Base-by-base conservation (phyloP, 805 yeast genomes). In the Nakazawaea ambrosiae region DNA sequence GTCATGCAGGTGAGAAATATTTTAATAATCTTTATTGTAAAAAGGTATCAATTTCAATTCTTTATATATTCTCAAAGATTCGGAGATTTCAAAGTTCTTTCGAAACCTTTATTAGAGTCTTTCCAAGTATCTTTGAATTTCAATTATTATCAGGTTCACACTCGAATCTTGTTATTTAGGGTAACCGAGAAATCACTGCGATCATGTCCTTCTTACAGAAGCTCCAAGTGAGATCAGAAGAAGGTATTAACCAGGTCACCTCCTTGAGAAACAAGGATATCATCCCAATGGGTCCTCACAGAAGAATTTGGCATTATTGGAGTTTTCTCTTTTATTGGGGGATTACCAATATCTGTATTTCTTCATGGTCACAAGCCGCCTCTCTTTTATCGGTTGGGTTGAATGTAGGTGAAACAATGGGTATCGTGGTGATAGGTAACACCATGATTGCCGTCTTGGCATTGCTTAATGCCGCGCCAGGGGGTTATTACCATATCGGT, bases 401-500 rank as follows among this genome's bases (percentile, higher is more conserved):
- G 37, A 58, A 63, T 27, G 67, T 70, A 31, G 58, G 65, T 4
- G 68, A 70, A 34, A 60, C 70, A 6, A 62, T 73, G 49, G 68
- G 70, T 8, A 60, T 65, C 16, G 57, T 61, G 32, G 58, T 66
- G 24, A 44, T 73, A n/a, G 77, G 72, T 23, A 73, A 71, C 49
- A 45, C 65, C 4, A 43, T 73, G 12, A 68, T 73, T 12, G 54
- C 66, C 29, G 14, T 57, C 4, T 61, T 65, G 40, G 68, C 77
- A 12, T 45, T 67, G 27, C 60, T 69, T 10, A 70, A 70, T 47
- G 65, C 73, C 15, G 61, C 57, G 35, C 73, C 70, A 0, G 79
- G 79, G 31, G 49, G 55, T 14, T 64, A 68, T 33, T 72, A 66
- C 58, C 75, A 70, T 49, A 58, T 73, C 29, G 75, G 77, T 1